phyloP scores from a whole-genome alignment of 2,329 filamentous ascomycete species.

The Exserohilum turcica region DNA sequence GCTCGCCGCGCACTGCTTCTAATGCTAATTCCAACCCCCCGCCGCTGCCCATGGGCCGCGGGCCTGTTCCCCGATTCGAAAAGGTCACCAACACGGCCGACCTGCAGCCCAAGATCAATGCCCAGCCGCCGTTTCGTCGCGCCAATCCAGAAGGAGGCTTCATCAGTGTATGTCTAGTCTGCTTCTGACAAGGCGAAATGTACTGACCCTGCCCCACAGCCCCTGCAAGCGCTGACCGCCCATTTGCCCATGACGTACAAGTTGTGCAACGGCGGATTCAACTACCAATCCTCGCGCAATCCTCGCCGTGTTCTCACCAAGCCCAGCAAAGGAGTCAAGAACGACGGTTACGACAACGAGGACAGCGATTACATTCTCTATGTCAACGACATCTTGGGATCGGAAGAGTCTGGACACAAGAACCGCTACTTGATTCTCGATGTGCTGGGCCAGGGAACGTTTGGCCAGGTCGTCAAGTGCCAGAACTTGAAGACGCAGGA shows the following conservation, averaged over 20 bases:
- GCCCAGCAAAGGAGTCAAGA: slow-evolving; percentile 97
- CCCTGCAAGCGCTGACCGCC: slow-evolving; percentile 90
- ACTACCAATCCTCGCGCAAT: slow-evolving; percentile 97
- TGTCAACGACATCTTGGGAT: slow-evolving; percentile 97
- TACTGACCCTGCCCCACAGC: slow-evolving; percentile 59
- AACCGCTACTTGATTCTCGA: slow-evolving; percentile 97
- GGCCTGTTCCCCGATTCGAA: slow-evolving; percentile 84
- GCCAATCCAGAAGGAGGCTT: slow-evolving; percentile 97
- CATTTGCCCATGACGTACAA: slow-evolving; percentile 94
- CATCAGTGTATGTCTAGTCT: slow-evolving; percentile 74
- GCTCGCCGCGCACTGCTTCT: slow-evolving; percentile 53
- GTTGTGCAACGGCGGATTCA: slow-evolving; percentile 97
- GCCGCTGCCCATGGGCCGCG: slow-evolving; percentile 56
- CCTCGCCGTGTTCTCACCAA: slow-evolving; percentile 95
- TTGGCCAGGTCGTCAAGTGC: slow-evolving; percentile 98
- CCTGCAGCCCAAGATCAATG: slow-evolving; percentile 79
- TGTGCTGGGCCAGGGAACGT: slow-evolving; percentile 95
- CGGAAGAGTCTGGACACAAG: slow-evolving; percentile 98
- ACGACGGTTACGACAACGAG: slow-evolving; percentile 98
- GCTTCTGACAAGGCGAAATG: background rate
- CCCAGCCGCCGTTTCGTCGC: slow-evolving; percentile 86
- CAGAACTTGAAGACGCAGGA: slow-evolving; percentile 98
- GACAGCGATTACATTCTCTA: slow-evolving; percentile 99
- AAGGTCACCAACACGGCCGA: slow-evolving; percentile 75
- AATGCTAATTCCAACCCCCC: slow-evolving; percentile 53